Conservation (phyloP, 768 basidiomycete genomes). For the Sarcodon sp. region DNA sequence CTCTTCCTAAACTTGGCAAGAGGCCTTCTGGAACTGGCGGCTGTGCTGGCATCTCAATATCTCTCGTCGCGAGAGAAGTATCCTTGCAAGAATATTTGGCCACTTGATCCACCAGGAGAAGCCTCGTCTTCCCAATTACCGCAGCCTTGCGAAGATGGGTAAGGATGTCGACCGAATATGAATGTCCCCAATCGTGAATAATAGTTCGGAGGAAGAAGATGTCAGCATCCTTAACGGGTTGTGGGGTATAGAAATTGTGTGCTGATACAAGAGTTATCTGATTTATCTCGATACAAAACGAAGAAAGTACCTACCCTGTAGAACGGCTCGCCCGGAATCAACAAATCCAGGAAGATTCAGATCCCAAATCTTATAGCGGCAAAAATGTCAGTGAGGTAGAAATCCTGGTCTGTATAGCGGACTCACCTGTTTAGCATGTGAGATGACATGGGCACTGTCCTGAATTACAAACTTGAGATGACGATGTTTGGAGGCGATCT, state of each 20-base stretch:
- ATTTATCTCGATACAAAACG: too few relatives aligned
- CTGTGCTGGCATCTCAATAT: slow-evolving; percentile 11
- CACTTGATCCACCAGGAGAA: slow-evolving; percentile 29
- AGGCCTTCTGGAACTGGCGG: slow-evolving; percentile 14
- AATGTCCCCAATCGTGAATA: slow-evolving; percentile 27
- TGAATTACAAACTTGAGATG: slow-evolving; percentile 18
- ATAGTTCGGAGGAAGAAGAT: slow-evolving; percentile 24
- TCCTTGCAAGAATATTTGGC: slow-evolving; percentile 15
- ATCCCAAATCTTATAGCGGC: too few relatives aligned
- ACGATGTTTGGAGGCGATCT: slow-evolving; percentile 10
- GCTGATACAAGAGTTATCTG: slow-evolving; percentile 6
- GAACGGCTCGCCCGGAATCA: too few relatives aligned
- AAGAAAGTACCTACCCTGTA: too few relatives aligned
- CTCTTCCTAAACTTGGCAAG: slow-evolving; percentile 15
- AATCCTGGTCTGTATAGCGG: too few relatives aligned
- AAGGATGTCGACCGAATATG: slow-evolving; percentile 20
- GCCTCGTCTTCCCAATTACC: slow-evolving; percentile 16
- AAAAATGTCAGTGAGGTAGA: too few relatives aligned
- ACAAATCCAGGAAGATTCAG: too few relatives aligned
- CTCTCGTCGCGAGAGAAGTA: background rate
- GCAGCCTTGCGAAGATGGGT: slow-evolving; percentile 23
- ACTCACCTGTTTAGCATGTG: slow-evolving; percentile 9
- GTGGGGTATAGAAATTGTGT: slow-evolving; percentile 22
- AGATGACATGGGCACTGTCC: slow-evolving; percentile 15
- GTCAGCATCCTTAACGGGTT: slow-evolving; percentile 20